These are phyloP conservation scores for Colletotrichum navitas DNA, from an alignment of 2,329 filamentous ascomycete species.

Conservation along the genomic window DNA sequence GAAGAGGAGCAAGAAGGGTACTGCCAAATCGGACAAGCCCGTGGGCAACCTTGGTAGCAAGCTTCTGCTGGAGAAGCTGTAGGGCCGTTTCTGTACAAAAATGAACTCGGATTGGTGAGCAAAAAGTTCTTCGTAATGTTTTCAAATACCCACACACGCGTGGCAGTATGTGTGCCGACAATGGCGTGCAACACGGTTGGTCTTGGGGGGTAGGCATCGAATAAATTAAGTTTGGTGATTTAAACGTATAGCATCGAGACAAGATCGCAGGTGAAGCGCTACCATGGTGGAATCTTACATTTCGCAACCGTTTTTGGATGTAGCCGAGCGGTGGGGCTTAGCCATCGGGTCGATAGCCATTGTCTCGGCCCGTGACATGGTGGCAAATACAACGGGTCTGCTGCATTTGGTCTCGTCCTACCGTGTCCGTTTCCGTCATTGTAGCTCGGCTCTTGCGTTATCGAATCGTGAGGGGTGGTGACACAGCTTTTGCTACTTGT, in stretches of 20 bases:
- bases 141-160: constrained; percentile 35
- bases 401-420: constrained; percentile 25
- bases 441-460: constrained; percentile 5
- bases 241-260: neutral
- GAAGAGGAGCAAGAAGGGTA: constrained; percentile 59
- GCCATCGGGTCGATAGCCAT: constrained; percentile 7
- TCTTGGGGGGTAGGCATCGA: constrained; percentile 18
- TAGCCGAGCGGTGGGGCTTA: neutral
- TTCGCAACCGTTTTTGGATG: constrained; percentile 19
- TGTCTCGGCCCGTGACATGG: constrained; percentile 26
- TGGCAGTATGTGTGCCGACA: constrained; percentile 29
- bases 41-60: constrained; percentile 73
- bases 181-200: constrained; percentile 35
- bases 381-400: constrained; percentile 19
- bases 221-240: constrained; percentile 30
- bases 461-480: neutral
- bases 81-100: constrained; percentile 30
- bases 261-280: constrained; percentile 1
- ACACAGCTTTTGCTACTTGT: neutral
- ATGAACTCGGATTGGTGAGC: constrained; percentile 27
- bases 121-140: constrained; percentile 36
- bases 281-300: neutral
- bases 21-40: constrained; percentile 56
- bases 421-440: constrained; percentile 32
- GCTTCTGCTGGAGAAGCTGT: constrained; percentile 71